Base-by-base conservation (phyloP, 106 monocot genomes). In the Dendrobium nobile region DNA sequence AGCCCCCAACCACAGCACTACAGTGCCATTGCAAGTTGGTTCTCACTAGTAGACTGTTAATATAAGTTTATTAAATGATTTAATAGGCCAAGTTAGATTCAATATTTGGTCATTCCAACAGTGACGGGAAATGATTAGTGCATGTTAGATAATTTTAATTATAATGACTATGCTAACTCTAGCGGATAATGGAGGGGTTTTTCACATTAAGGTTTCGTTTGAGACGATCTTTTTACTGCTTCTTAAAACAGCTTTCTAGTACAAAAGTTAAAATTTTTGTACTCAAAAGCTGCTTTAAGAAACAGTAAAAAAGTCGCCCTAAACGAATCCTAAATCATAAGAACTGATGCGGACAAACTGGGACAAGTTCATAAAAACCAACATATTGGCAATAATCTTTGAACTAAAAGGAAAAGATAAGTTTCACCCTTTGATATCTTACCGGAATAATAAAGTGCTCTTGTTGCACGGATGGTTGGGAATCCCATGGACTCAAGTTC, bases 401-500 rank as follows among this genome's bases (percentile, higher is more conserved):
- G n/a, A 31, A 37, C 4, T 42, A 20, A 80, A 5, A 78, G 40
- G 78, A 78, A 31, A 78, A 48, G 37, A 31, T 1, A 22, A 45
- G 7, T 37, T 13, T 28, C 16, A 20, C 19, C 7, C 18, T 76
- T 73, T 27, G 26, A 22, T 44, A 79, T 68, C 77, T 84, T 59
- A 95, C 95, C 92, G 72, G 90, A 92, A 67, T 64, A 90, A 86
- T 92, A 84, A 76, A 95, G 90, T 75, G 92, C 92, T 80, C 95
- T 85, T 31, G 87, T 95, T 48, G 95, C 92, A 45, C 87, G 88
- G 61, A 80, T 77, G 55, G 84, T 77, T 79, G 88, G 87, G 85
- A 95, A 95, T 70, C 90, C 95, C 92, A 95, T 95, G 26, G 84
- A 83, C 73, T 92, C 88, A 24, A 95, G 92, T 65, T 92, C 87